A percentile compares a stretch with the other conserved stretches of the same genome.
phyloP scores from a whole-genome alignment of 2,329 filamentous ascomycete species.

The Cadophora malorum region DNA sequence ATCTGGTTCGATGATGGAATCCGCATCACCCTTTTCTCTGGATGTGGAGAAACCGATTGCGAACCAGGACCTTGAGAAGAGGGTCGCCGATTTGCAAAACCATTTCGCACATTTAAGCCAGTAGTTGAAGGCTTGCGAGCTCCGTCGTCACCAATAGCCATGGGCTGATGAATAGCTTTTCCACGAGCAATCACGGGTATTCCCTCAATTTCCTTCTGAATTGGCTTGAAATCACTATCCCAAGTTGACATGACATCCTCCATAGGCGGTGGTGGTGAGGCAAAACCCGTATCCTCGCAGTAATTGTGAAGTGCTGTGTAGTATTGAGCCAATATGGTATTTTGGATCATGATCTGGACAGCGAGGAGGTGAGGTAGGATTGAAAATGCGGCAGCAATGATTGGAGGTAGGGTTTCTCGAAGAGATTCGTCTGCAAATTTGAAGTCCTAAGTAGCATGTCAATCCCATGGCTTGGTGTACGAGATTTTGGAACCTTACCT shows the following conservation, averaged over 20 bases:
- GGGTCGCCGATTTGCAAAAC: constrained; percentile 51
- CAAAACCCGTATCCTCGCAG: constrained; percentile 71
- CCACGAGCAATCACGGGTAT: constrained; percentile 69
- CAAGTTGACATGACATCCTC: constrained; percentile 72
- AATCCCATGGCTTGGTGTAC: constrained; percentile 22
- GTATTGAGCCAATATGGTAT: constrained; percentile 76
- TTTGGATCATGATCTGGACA: constrained; percentile 77
- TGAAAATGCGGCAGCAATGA: constrained; percentile 73
- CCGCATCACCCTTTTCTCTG: constrained; percentile 36
- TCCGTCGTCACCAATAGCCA: constrained; percentile 47
- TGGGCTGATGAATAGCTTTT: constrained; percentile 66
- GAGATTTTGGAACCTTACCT: constrained; percentile 54
- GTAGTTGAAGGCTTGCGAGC: constrained; percentile 39
- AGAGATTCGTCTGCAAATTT: constrained; percentile 77
- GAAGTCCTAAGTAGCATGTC: constrained; percentile 62
- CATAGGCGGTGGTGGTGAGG: constrained; percentile 75
- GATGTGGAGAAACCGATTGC: constrained; percentile 35
- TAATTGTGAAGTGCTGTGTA: constrained; percentile 80
- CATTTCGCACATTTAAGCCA: constrained; percentile 45
- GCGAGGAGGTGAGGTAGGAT: constrained; percentile 76
- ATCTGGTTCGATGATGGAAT: constrained; percentile 37
- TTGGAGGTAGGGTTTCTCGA: constrained; percentile 70
- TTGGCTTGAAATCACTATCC: constrained; percentile 66
- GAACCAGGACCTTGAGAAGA: constrained; percentile 47
- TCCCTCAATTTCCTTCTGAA: constrained; percentile 70